Conservation (phyloP, 768 basidiomycete species). For the Russula virescens region DNA sequence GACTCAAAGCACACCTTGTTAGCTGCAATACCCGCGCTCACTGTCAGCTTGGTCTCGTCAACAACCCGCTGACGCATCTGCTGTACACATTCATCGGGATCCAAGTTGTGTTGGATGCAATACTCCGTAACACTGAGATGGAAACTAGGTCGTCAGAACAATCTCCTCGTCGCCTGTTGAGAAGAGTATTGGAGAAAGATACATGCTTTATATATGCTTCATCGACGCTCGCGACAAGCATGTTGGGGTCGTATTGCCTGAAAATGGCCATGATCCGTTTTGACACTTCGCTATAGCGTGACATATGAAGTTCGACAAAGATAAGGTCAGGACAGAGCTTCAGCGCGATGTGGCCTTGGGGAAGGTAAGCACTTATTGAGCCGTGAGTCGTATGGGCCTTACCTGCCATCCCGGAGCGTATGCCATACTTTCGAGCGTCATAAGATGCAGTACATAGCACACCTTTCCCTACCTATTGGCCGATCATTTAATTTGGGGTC, state of each 20-base stretch:
- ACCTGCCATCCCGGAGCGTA: constrained; percentile 96
- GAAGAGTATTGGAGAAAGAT: neutral
- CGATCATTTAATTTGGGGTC: constrained; percentile 22
- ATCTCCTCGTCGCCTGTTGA: neutral
- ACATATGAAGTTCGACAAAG: constrained; percentile 51
- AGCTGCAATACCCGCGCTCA: constrained; percentile 92
- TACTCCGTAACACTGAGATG: constrained; percentile 70
- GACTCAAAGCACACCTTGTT: constrained; percentile 63
- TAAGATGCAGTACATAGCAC: constrained; percentile 89
- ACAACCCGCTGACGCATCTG: constrained; percentile 71
- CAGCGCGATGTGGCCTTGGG: constrained; percentile 79
- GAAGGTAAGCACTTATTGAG: neutral
- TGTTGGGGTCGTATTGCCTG: constrained; percentile 66
- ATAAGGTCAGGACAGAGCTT: constrained; percentile 90
- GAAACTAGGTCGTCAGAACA: neutral
- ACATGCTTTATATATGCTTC: constrained; percentile 88
- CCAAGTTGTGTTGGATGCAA: constrained; percentile 59
- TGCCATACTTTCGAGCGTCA: constrained; percentile 84
- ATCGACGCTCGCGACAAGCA: constrained; percentile 75
- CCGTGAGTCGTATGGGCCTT: constrained; percentile 21
- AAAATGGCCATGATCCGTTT: constrained; percentile 62
- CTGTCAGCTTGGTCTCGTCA: constrained; percentile 78
- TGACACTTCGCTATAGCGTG: constrained; percentile 67
- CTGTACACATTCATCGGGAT: constrained; percentile 67
- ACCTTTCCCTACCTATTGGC: constrained; percentile 62